Evolutionary conservation across 116 monocot genomes (phyloP).

Genomic region (Posidonia oceanica): DNA sequence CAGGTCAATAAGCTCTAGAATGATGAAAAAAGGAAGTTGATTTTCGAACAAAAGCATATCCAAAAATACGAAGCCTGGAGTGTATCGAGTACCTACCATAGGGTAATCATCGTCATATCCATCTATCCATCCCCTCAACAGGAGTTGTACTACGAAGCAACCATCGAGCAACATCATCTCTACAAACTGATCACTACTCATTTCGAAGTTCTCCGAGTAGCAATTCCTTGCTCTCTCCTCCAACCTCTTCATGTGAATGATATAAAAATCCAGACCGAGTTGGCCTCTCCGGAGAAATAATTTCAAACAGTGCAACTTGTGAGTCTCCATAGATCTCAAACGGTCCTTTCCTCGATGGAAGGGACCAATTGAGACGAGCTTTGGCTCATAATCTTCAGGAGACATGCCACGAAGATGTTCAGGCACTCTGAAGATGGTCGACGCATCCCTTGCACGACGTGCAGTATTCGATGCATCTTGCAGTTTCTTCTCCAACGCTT

Average conservation of each 20-base stretch:
- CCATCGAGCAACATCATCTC: slow-evolving; percentile 1
- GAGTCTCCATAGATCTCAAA: neutral
- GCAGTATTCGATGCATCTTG: too few species aligned
- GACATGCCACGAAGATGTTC: too few species aligned
- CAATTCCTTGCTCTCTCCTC: neutral
- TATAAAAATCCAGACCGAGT: neutral
- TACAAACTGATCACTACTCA: neutral
- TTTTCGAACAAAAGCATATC: too few species aligned
- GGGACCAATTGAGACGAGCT: neutral
- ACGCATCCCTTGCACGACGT: too few species aligned
- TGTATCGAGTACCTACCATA: too few species aligned
- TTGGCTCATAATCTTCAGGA: neutral
- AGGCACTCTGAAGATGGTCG: too few species aligned
- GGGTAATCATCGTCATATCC: neutral
- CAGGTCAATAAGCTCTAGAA: too few species aligned
- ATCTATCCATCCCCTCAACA: neutral
- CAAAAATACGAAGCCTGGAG: too few species aligned
- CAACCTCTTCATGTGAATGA: neutral
- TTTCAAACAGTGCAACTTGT: neutral
- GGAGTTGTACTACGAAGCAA: neutral
- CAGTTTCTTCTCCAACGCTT: too few species aligned
- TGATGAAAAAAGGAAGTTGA: too few species aligned
- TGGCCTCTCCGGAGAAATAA: neutral
- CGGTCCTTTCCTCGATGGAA: neutral
- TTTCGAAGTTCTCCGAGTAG: neutral